phyloP scores from a whole-genome alignment of 768 basidiomycete genomes.

The Sporobolomyces phaffii region DNA sequence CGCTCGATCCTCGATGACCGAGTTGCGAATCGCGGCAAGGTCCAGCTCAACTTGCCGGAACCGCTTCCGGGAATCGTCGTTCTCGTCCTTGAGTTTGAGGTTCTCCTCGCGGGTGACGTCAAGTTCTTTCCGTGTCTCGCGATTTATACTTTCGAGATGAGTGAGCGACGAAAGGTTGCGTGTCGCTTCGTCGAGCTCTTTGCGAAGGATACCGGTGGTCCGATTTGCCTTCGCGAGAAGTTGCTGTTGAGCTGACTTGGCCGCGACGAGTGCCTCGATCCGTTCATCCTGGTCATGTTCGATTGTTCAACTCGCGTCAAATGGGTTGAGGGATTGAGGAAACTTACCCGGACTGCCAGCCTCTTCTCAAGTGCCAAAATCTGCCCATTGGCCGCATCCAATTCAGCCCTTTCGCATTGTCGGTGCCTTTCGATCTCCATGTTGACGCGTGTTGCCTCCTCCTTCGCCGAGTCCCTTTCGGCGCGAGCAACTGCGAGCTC shows the following conservation, averaged over 20 bases:
- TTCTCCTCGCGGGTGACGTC: background rate
- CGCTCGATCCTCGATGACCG: too few species aligned
- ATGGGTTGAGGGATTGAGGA: too few species aligned
- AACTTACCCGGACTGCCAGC: constrained; percentile 2
- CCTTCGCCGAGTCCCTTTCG: background rate
- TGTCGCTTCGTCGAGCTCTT: background rate
- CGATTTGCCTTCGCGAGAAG: constrained; percentile 8
- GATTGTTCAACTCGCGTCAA: too few species aligned
- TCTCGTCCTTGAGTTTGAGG: background rate
- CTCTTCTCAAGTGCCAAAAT: constrained; percentile 13
- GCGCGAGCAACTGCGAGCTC: too few species aligned
- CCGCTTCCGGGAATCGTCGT: background rate
- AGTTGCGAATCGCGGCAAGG: too few species aligned
- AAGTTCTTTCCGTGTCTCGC: background rate
- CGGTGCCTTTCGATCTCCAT: background rate
- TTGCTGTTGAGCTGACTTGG: constrained; percentile 16
- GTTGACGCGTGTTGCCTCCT: too few species aligned
- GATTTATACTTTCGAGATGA: background rate
- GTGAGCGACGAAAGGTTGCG: background rate
- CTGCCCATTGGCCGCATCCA: background rate
- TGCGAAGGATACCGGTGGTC: background rate
- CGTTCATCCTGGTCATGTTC: constrained; percentile 26
- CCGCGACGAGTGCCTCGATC: background rate
- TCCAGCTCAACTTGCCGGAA: background rate
- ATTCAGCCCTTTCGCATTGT: background rate